phyloP scores from a whole-genome alignment of 106 monocot species.

The Allium sativum region DNA sequence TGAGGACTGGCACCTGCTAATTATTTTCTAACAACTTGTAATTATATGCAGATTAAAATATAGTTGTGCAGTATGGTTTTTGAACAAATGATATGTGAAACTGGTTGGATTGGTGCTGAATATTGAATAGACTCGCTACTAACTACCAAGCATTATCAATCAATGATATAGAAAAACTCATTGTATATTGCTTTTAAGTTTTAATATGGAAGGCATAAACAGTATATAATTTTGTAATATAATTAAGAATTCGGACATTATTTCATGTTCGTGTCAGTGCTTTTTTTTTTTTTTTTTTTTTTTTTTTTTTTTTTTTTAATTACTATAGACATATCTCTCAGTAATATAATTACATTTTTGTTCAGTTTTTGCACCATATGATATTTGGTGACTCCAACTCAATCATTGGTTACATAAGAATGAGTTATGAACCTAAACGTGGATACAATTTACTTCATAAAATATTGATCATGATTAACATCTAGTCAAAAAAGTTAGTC shows the following conservation, averaged over 20 bases:
- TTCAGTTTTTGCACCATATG: too few species aligned
- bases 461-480: neutral
- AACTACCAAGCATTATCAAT: neutral
- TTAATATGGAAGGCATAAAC: too few species aligned
- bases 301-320: too few species aligned
- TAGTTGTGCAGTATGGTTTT: neutral
- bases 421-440: neutral
- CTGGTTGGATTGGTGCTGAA: neutral
- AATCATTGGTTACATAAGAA: neutral
- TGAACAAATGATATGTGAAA: neutral
- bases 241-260: too few species aligned
- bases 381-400: neutral
- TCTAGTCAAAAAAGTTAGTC: neutral
- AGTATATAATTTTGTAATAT: too few species aligned
- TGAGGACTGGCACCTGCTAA: neutral
- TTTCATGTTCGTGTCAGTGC: neutral
- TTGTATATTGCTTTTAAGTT: neutral
- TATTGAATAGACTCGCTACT: neutral
- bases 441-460: neutral
- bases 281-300: neutral
- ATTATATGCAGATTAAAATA: neutral
- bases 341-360: too few species aligned
- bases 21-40: neutral
- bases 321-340: too few species aligned
- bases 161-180: neutral